Percentiles rank a stretch among this genome's conserved stretches.
phyloP scores from a whole-genome alignment of 345 rosid species.

The Murraya koenigii region DNA sequence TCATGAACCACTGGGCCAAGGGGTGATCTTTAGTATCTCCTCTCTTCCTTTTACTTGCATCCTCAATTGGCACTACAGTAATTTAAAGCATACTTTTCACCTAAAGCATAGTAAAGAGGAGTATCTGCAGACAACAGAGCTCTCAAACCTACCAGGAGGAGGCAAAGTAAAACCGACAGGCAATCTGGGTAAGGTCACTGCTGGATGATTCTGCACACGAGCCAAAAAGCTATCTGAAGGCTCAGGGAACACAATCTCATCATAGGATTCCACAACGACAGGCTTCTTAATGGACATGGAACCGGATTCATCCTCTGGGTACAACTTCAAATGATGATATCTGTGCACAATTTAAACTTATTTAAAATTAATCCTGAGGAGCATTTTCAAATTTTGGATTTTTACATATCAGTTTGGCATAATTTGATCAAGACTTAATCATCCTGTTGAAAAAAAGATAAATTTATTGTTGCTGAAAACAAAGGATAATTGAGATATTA shows the following conservation, averaged over 20 bases:
- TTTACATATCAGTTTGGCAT: background rate
- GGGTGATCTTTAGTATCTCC: constrained; percentile 68
- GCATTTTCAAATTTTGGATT: background rate
- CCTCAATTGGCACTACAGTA: constrained; percentile 40
- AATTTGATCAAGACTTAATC: background rate
- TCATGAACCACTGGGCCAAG: constrained; percentile 51
- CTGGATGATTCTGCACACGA: constrained; percentile 68
- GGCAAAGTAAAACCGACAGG: constrained; percentile 58
- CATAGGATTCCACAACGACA: constrained; percentile 60
- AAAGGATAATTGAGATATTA: background rate
- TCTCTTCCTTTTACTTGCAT: constrained; percentile 41
- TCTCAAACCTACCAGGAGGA: constrained; percentile 43
- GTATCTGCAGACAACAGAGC: background rate
- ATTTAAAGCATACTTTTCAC: constrained; percentile 4
- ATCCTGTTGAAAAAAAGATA: background rate
- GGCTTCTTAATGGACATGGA: constrained; percentile 67
- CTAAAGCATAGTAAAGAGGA: constrained; percentile 12
- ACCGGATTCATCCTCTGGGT: constrained; percentile 63
- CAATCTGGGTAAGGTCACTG: constrained; percentile 53
- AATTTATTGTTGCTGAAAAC: background rate
- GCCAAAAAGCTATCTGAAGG: constrained; percentile 61
- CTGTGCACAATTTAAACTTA: constrained; percentile 27
- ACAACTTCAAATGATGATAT: constrained; percentile 60
- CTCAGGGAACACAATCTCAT: constrained; percentile 70
- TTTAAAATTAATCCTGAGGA: background rate